Conservation (phyloP, 352 stramenopile species). For the Phytophthora colocasiae region DNA sequence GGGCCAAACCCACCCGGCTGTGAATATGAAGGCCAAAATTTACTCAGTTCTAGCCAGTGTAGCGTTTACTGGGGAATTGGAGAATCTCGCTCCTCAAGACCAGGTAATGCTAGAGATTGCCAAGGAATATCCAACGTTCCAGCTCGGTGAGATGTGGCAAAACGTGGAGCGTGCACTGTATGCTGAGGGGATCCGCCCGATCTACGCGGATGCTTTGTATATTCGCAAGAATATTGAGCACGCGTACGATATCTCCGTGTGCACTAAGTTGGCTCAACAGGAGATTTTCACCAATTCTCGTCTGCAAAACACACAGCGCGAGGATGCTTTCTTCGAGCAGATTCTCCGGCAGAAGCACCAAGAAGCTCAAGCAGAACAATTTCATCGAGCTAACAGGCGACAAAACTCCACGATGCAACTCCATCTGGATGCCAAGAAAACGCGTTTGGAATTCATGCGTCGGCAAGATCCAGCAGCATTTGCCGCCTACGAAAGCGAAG, state of each 20-base stretch:
- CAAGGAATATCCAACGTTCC: constrained; percentile 78
- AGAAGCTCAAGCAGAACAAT: constrained; percentile 65
- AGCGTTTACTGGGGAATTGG: constrained; percentile 51
- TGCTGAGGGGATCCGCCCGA: constrained; percentile 67
- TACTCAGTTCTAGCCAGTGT: constrained; percentile 70
- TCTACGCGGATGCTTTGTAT: constrained; percentile 80
- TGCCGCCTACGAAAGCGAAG: constrained; percentile 54
- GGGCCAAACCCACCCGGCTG: constrained; percentile 45
- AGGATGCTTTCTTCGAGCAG: constrained; percentile 58
- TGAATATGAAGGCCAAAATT: constrained; percentile 81
- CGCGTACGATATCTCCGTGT: constrained; percentile 71
- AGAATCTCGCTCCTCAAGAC: constrained; percentile 51
- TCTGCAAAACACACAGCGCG: constrained; percentile 19
- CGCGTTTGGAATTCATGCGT: constrained; percentile 72
- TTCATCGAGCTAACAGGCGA: constrained; percentile 54
- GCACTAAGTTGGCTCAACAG: constrained; percentile 67
- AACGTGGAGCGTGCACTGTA: constrained; percentile 69
- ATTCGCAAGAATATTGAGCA: constrained; percentile 78
- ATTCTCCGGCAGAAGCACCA: constrained; percentile 76
- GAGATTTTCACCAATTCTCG: constrained; percentile 49
- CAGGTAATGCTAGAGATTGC: constrained; percentile 75
- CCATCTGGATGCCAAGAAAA: constrained; percentile 80
- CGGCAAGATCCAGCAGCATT: constrained; percentile 66
- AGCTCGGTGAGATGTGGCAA: constrained; percentile 78
- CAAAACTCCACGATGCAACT: constrained; percentile 82